These are phyloP conservation scores for Phytophthora crassamura DNA, from an alignment of 352 stramenopile species.

Conservation along the genomic window DNA sequence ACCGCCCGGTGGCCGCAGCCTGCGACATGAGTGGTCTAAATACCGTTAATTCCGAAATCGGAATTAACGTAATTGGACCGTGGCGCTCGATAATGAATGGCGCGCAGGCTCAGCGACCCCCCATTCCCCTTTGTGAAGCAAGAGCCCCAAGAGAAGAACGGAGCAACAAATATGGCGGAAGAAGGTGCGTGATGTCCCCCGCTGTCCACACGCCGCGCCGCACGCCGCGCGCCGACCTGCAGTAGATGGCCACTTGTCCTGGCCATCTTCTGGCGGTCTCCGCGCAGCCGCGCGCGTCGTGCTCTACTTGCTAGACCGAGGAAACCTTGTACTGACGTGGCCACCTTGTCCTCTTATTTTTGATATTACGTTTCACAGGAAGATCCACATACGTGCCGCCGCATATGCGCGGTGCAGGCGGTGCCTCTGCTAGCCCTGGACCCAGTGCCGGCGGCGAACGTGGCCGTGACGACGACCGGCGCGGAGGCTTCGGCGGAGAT, in stretches of 20 bases:
- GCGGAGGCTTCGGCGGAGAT: constrained; percentile 20
- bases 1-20: too few relatives aligned
- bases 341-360: constrained; percentile 5
- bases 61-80: too few relatives aligned
- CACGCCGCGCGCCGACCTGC: not conserved
- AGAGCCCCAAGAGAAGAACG: constrained; percentile 41
- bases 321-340: constrained; percentile 22
- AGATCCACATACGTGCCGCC: constrained; percentile 81
- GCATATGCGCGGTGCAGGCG: constrained; percentile 59
- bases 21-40: too few relatives aligned
- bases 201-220: not conserved
- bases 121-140: constrained; percentile 46
- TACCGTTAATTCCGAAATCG: too few relatives aligned
- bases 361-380: constrained; percentile 41
- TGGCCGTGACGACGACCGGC: constrained; percentile 37
- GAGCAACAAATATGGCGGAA: constrained; percentile 49
- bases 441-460: constrained; percentile 20
- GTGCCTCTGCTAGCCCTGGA: not conserved
- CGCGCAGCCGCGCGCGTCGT: not conserved
- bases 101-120: constrained; percentile 28
- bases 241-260: not conserved
- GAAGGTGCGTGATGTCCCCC: constrained; percentile 36
- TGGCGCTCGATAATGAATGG: constrained; percentile 31
- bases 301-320: not conserved
- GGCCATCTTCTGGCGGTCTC: constrained; percentile 5